Conservation (phyloP, 2,329 filamentous ascomycete species). For the Pyricularia pennisetigena region DNA sequence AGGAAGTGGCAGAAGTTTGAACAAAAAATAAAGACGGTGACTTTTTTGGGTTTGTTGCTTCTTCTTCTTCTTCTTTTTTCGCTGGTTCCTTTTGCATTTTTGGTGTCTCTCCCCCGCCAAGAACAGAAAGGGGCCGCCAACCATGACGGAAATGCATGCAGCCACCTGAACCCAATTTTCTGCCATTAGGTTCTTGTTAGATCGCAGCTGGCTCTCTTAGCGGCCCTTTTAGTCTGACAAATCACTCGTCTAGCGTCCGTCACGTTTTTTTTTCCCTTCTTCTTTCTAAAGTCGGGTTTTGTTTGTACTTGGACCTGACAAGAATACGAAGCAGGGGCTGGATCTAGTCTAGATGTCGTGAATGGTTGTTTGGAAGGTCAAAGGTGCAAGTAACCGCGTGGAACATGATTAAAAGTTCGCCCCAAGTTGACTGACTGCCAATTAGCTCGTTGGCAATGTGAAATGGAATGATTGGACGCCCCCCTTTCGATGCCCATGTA, state of each 20-base stretch:
- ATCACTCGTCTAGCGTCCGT: background rate
- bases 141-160: background rate
- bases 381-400: background rate
- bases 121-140: background rate
- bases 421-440: background rate
- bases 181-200: background rate
- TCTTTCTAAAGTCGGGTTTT: background rate
- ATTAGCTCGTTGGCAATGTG: background rate
- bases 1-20: background rate
- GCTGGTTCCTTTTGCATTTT: background rate
- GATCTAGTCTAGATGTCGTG: background rate
- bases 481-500: background rate
- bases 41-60: background rate
- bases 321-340: background rate
- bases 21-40: background rate
- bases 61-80: background rate
- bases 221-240: background rate
- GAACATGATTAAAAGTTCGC: background rate
- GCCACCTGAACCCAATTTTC: background rate
- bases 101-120: background rate
- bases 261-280: background rate
- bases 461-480: no score
- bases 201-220: background rate
- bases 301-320: background rate
- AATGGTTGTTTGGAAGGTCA: background rate